Percentiles rank a stretch among this genome's conserved stretches.
Evolutionary conservation across 2,329 filamentous ascomycete species (phyloP).

Genomic region (Aspergillus neoniger): DNA sequence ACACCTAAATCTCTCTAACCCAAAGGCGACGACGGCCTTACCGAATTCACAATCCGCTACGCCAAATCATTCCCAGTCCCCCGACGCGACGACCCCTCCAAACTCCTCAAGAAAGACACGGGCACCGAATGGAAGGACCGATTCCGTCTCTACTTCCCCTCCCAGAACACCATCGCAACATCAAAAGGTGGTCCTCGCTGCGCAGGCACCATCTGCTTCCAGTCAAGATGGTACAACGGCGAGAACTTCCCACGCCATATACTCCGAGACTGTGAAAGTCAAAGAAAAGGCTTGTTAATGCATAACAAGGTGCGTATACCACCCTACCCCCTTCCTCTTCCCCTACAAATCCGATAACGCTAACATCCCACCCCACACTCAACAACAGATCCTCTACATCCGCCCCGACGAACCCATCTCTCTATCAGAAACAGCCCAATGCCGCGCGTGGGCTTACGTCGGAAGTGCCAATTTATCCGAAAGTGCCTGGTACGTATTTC

Average conservation of each 20-base stretch:
- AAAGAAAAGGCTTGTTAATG: conserved; percentile 71
- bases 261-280: conserved; percentile 75
- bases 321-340: too few relatives aligned
- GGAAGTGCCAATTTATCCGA: conserved; percentile 92
- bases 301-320: conserved; percentile 72
- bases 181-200: conserved; percentile 65
- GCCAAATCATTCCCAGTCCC: conserved; percentile 26
- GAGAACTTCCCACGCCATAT: conserved; percentile 69
- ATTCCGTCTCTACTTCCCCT: conserved; percentile 81
- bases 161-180: conserved; percentile 63
- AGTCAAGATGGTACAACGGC: conserved; percentile 70
- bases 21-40: conserved; percentile 50
- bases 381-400: conserved; percentile 36
- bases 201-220: conserved; percentile 82
- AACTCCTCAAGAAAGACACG: conserved; percentile 38
- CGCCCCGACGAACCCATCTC: conserved; percentile 30
- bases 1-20: neutral
- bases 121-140: conserved; percentile 50
- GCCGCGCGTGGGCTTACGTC: conserved; percentile 74
- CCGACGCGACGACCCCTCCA: conserved; percentile 45
- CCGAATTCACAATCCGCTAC: conserved; percentile 45
- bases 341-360: too few relatives aligned
- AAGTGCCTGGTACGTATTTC: conserved; percentile 75
- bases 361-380: neutral
- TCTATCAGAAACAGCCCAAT: conserved; percentile 26